phyloP scores from a whole-genome alignment of 1,284 basidiomycete species.

The Neotropicomus parvogracilis region DNA sequence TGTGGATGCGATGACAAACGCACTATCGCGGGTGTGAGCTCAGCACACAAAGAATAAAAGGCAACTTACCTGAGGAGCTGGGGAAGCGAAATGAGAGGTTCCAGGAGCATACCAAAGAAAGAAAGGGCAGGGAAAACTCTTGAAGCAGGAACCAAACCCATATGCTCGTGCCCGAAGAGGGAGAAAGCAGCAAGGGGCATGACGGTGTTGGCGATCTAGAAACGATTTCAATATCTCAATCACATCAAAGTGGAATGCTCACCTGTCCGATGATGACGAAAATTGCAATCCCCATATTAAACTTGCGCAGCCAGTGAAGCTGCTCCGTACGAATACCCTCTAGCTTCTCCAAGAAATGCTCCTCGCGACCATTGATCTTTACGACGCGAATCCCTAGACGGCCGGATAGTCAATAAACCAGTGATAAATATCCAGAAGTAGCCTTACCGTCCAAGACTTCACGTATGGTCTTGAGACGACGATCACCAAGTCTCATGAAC shows the following conservation, averaged over 20 bases:
- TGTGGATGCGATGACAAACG: slow-evolving; percentile 35
- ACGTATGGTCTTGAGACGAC: slow-evolving; percentile 28
- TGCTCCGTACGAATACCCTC: slow-evolving; percentile 25
- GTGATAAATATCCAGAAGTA: neutral
- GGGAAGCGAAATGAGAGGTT: slow-evolving; percentile 30
- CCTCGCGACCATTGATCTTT: slow-evolving; percentile 27
- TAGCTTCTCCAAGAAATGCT: slow-evolving; percentile 23
- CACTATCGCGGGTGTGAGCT: slow-evolving; percentile 19
- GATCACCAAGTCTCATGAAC: slow-evolving; percentile 30
- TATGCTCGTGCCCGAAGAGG: slow-evolving; percentile 28
- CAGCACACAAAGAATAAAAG: neutral
- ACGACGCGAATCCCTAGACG: slow-evolving; percentile 25
- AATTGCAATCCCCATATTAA: slow-evolving; percentile 26
- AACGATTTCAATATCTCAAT: slow-evolving; percentile 2
- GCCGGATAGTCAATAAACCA: neutral
- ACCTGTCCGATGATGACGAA: slow-evolving; percentile 31
- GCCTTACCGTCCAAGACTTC: slow-evolving; percentile 27
- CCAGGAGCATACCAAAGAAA: slow-evolving; percentile 32
- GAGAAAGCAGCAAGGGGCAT: slow-evolving; percentile 34
- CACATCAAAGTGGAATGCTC: neutral
- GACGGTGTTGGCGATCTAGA: slow-evolving; percentile 26
- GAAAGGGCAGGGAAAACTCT: slow-evolving; percentile 30
- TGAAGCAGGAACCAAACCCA: slow-evolving; percentile 21
- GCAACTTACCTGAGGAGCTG: slow-evolving; percentile 25
- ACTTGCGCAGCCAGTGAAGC: slow-evolving; percentile 27